These are phyloP conservation scores for Helotiales sp. DNA, from an alignment of 2,329 filamentous ascomycete species.

Conservation along the genomic window DNA sequence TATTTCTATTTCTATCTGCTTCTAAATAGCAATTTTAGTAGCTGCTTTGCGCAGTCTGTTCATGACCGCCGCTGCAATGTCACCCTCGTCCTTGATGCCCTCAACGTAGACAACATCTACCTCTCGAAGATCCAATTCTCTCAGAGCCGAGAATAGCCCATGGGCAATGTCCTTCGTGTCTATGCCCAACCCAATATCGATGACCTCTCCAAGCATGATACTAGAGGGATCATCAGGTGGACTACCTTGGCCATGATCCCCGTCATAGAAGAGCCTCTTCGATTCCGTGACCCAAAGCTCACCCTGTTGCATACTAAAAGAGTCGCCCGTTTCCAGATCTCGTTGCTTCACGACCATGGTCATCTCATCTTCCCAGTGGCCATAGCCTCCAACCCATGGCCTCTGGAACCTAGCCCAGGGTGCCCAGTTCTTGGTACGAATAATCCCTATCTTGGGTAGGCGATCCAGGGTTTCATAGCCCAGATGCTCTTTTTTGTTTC, in stretches of 20 bases:
- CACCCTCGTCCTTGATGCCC: conserved; percentile 78
- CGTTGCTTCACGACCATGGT: not conserved
- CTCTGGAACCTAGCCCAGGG: conserved; percentile 39
- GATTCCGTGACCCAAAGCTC: conserved; percentile 21
- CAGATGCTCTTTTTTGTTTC: conserved; percentile 14
- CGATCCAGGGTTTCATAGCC: conserved; percentile 19
- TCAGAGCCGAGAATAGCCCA: conserved; percentile 83
- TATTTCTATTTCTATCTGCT: conserved; percentile 3
- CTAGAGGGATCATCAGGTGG: not conserved
- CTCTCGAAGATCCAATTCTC: conserved; percentile 79
- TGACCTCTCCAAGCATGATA: conserved; percentile 29
- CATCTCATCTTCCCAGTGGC: not conserved
- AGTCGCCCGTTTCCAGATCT: conserved; percentile 8
- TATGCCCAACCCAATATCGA: conserved; percentile 76
- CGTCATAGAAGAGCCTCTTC: not conserved
- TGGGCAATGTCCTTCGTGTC: conserved; percentile 78
- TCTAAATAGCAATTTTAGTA: conserved; percentile 46
- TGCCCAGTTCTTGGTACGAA: conserved; percentile 47
- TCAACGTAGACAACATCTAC: conserved; percentile 90
- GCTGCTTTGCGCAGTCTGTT: conserved; percentile 82
- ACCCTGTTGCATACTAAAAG: conserved; percentile 26
- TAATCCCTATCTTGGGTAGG: conserved; percentile 35
- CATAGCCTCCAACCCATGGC: not conserved
- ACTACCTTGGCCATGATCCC: not conserved
- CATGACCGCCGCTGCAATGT: conserved; percentile 87